Evolutionary conservation across 2,329 filamentous ascomycete species (phyloP), one percentile per base, ranked within the genome.

Genomic region (Aspergillus puulaauensis): DNA sequence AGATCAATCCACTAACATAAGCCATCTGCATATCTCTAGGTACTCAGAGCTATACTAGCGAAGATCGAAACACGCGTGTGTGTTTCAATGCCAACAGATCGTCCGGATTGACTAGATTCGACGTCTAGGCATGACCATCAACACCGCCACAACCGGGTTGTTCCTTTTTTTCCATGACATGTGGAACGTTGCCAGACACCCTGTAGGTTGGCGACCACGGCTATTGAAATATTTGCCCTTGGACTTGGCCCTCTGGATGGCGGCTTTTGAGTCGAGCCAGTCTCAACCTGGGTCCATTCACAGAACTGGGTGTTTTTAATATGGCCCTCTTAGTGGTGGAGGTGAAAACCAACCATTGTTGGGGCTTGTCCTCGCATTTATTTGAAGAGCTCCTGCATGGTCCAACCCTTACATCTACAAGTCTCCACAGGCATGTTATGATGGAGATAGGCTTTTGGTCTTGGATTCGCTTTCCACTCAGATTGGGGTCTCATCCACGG

Each of bases 1-100:
- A 31, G 15, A 46, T 39, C 17, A 23, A 27, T 35, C 27, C 33
- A 39, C 51, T 50, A 35, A 53, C 41, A 46, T 53, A 53, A 53
- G 51, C 41, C 51, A 39, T 53, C n/a, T 45, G 27, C 51, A 39
- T 46, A 39, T 46, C 19, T 45, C 40, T 40, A 44, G 50, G 39
- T 31, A 24, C 21, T n/a, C 12, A 4, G 21, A 21, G 8, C 49
- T 17, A 33, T 7, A 19, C 37, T 39, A 21, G 45, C 27, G 8
- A 11, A 31, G 19, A 31, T 11, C 15, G 14, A 24, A n/a, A 24
- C 24, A 17, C 24, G 27, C 9, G 14, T 24, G 23, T 27, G 7
- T 46, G 9, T 45, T 21, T 45, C 2, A 15, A 46, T 24, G 1
- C 44, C 44, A 31, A 46, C n/a, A 23, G 23, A 6, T 17, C n/a